Evolutionary conservation across 805 yeast species (phyloP), one percentile per base, ranked within the genome.

Genomic region (Kazachstania viticola): DNA sequence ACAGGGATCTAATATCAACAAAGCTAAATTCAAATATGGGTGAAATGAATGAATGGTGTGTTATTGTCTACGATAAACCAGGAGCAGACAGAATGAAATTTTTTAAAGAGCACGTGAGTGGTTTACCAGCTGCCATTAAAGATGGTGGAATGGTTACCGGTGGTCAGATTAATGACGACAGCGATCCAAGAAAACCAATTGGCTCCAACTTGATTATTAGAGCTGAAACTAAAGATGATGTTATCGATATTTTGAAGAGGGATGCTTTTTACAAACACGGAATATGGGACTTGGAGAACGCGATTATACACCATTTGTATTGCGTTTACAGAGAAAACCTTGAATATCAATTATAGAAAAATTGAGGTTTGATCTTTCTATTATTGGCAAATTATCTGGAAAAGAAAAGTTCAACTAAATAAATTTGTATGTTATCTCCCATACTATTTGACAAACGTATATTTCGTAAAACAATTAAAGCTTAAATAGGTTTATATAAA

Each of bases 101-200:
- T 13, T 28, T 28, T 14, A 24, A 19, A 9, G 17, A 28, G 17
- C 30, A 28, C 16, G 30, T 28, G 11, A 6, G 12, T 17, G 30
- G 30, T 2, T 17, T 28, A n/a, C 30, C 30, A n/a, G 23, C 9
- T 9, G 4, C 14, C n/a, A 19, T 28, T n/a, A 14, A 18, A 16
- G 12, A 28, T 19, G 16, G 24, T 8, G 21, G 30, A 13, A 18
- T 28, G 24, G 14, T 28, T 5, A 21, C 30, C 6, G 30, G 30
- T 12, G 30, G 30, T 9, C 30, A 28, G 12, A 28, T 28, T 14
- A 28, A 19, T 14, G 30, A 28, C 12, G 30, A 28, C 11, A 28
- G 30, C 23, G 24, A 28, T n/a, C 30, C 30, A 19, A 28, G 30
- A 19, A 28, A 28, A 16, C 30, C 30, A 28, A 28, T 28, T 28